Evolutionary conservation across 176 grass and related monocot genomes (phyloP).

Genomic region (Musa itinerans): DNA sequence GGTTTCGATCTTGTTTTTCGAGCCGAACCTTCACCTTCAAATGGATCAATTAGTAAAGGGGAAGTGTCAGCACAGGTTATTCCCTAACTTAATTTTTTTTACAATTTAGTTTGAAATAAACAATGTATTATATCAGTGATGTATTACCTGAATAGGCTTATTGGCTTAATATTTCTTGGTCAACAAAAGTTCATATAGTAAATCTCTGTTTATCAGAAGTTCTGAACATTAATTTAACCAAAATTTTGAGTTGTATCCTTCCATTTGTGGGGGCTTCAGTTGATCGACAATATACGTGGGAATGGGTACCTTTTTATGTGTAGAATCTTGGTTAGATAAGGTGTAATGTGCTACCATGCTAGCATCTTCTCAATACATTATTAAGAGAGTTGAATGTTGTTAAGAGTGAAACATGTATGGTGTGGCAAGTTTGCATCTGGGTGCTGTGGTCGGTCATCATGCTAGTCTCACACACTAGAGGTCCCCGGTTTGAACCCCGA

Average conservation of each 20-base stretch:
- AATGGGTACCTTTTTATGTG: no score
- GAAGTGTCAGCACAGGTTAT: constrained; percentile 56
- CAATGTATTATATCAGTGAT: not conserved
- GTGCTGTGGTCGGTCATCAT: not conserved
- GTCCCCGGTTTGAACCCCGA: not conserved
- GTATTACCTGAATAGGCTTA: not conserved
- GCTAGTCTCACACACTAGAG: not conserved
- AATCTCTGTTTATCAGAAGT: no score
- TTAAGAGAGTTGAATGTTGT: not conserved
- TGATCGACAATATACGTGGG: no score
- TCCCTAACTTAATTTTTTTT: constrained; percentile 6
- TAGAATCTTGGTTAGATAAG: no score
- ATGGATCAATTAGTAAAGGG: constrained; percentile 36
- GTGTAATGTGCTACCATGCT: no score
- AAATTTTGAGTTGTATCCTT: no score
- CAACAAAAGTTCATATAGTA: no score
- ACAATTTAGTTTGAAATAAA: constrained; percentile 22
- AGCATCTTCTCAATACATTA: no score
- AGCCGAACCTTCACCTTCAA: constrained; percentile 31
- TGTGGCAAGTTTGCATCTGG: not conserved
- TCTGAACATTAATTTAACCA: no score
- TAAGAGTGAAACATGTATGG: not conserved
- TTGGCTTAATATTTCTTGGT: no score
- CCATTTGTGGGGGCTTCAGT: no score
- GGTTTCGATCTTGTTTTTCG: constrained; percentile 66